Evolutionary conservation across 352 stramenopile genomes (phyloP), one percentile per base, ranked within the genome.

Genomic region (Salisapilia sapeloensis): DNA sequence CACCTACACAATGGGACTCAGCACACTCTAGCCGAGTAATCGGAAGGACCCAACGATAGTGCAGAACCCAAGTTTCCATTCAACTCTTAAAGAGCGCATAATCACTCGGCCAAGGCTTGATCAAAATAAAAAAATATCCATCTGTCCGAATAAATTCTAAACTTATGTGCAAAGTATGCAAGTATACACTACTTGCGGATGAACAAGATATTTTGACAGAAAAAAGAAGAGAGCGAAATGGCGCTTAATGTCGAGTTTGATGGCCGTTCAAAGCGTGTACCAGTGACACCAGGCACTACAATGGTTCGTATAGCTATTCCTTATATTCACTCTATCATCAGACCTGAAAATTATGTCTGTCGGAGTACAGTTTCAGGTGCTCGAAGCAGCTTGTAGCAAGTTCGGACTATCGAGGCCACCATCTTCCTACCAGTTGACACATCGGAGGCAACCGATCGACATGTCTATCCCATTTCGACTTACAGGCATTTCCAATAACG

Each of bases 401-500:
- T 82, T 84, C 41, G 34, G 40, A 2, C 48, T 92, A 25, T 38
- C 44, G 16, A n/a, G n/a, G n/a, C 46, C 57, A 16, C 41, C 56
- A 18, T 30, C 34, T 18, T 51, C 63, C 34, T 78, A 49, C 35
- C 56, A 86, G 40, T 54, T 92, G 12, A 35, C 66, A 29, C 75
- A 90, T 42, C 74, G 71, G 30, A 54, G 52, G 24, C 60, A 49
- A 10, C 28, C 58, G 6, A 47, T 92, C 13, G 77, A 92, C 37
- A 41, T 86, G 25, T 83, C 77, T 12, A 64, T 87, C 28, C 74
- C 77, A 21, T 92, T 92, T 35, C 69, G 74, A 3, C 55, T 92
- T 17, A 86, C 77, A 10, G 77, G 77, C 19, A 61, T 92, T 15
- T 85, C 77, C 22, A 85, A 85, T 42, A 90, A 90, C 33, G 74